phyloP scores from a whole-genome alignment of 768 basidiomycete species.

The Coprinopsis marcescibilis region DNA sequence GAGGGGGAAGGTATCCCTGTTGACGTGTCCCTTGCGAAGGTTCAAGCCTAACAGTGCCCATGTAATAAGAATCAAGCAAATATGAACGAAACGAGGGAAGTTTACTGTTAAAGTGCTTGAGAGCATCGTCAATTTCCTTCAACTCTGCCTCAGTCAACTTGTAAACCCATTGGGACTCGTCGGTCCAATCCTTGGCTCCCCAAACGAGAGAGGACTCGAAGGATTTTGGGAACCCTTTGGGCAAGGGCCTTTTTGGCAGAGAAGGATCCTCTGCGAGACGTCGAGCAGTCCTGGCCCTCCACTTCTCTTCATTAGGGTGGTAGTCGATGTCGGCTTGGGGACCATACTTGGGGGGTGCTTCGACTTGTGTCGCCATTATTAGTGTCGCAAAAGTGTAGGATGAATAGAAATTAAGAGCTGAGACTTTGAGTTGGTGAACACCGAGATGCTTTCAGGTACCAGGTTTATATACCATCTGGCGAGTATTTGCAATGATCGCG shows the following conservation, averaged over 20 bases:
- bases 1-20: conserved; percentile 34
- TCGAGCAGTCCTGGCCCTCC: conserved; percentile 30
- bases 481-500: no score
- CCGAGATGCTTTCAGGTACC: no score
- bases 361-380: no score
- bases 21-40: background rate
- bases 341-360: no score
- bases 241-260: conserved; percentile 23
- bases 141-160: conserved; percentile 25
- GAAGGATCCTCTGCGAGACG: conserved; percentile 29
- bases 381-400: no score
- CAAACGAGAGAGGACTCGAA: conserved; percentile 34
- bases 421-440: no score
- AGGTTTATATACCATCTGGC: no score
- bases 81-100: no score
- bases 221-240: conserved; percentile 30
- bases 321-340: conserved; percentile 37
- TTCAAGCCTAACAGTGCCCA: background rate
- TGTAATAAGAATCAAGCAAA: background rate
- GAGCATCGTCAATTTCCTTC: conserved; percentile 32
- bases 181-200: conserved; percentile 38
- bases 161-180: conserved; percentile 36
- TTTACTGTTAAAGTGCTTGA: conserved; percentile 16
- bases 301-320: conserved; percentile 33
- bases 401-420: no score